Percentiles rank a stretch among this genome's conserved stretches.
Conservation (phyloP, 78 protist genomes). For the Fonticula alba region DNA sequence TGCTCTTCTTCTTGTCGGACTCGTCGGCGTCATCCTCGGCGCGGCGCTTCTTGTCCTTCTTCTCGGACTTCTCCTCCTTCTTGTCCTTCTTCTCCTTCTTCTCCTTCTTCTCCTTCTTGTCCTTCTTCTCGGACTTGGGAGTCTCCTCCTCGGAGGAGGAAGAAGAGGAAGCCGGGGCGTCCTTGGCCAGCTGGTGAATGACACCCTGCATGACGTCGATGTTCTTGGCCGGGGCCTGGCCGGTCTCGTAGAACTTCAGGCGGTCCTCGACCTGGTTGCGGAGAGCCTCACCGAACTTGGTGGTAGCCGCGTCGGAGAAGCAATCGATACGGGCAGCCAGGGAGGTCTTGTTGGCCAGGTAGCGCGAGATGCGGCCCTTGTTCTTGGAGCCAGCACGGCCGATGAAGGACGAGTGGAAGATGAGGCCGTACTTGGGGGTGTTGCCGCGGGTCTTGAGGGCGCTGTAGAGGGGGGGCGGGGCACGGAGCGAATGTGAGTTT, state of each 20-base stretch:
- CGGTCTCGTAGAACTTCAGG: constrained; percentile 58
- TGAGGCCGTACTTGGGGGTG: constrained; percentile 97
- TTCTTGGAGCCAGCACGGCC: constrained; percentile 61
- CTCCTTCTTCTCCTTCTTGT: too few relatives aligned
- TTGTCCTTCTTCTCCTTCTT: too few relatives aligned
- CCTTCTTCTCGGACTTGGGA: too few relatives aligned
- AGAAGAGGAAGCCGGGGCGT: too few relatives aligned
- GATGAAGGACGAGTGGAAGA: constrained; percentile 83
- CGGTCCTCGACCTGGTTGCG: constrained; percentile 70
- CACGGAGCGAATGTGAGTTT: not conserved
- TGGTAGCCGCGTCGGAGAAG: constrained; percentile 56
- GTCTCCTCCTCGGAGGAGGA: too few relatives aligned
- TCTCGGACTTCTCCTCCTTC: too few relatives aligned
- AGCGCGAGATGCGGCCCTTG: constrained; percentile 94
- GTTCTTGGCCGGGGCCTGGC: constrained; percentile 62
- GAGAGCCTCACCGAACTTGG: constrained; percentile 66
- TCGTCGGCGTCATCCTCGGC: too few relatives aligned
- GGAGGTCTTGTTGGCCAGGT: constrained; percentile 89
- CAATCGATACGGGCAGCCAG: constrained; percentile 89
- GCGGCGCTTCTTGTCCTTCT: too few relatives aligned
- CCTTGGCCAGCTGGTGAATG: not conserved
- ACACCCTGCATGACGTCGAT: constrained; percentile 67
- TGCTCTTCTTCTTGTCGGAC: too few relatives aligned
- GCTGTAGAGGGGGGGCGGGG: constrained; percentile 10
- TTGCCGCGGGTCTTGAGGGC: constrained; percentile 77